Evolutionary conservation across 2,329 filamentous ascomycete species (phyloP), one percentile per base, ranked within the genome.

Genomic region (Botrytis galanthina): DNA sequence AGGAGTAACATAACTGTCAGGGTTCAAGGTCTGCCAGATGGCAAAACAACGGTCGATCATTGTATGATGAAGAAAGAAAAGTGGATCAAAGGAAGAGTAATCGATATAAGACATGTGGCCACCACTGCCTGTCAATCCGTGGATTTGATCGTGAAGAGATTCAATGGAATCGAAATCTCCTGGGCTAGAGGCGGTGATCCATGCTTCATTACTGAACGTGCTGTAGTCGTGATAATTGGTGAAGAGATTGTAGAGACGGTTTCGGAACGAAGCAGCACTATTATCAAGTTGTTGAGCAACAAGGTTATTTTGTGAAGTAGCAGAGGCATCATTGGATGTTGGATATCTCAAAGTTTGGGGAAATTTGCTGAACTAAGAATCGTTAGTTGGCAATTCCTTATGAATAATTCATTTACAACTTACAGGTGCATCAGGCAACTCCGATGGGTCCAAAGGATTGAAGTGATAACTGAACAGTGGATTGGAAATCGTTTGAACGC

Each of bases 151-250:
- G 77, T 92, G 90, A 6, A 92, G 81, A 0, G 87, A 86, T 80
- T 92, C 90, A 48, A 92, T 82, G 18, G 90, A 93, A 80, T 93
- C 91, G 69, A 87, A 87, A 20, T 84, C 84, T 12, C 74, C 72
- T 12, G 75, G 74, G 54, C 85, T 82, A 66, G 85, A 84, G 22
- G 83, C 83, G 6, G 82, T 80, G n/a, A 86, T 85, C 87, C 87
- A 91, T 1, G 86, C 88, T 79, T 92, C 90, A 78, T 91, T 94
- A 78, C 90, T 90, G 79, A 94, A 93, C 26, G 87, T 84, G 26
- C 88, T 88, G 79, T 90, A 93, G 76, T 93, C 87, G 63, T 87
- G 84, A 79, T 92, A 93, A 73, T 87, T 89, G 14, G 90, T 89
- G 75, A 92, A 88, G 1, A 94, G 84, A 70, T 89, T 90, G 78